Base-by-base conservation (phyloP, 163 green algal genomes). In the Smithsoniella earleae region DNA sequence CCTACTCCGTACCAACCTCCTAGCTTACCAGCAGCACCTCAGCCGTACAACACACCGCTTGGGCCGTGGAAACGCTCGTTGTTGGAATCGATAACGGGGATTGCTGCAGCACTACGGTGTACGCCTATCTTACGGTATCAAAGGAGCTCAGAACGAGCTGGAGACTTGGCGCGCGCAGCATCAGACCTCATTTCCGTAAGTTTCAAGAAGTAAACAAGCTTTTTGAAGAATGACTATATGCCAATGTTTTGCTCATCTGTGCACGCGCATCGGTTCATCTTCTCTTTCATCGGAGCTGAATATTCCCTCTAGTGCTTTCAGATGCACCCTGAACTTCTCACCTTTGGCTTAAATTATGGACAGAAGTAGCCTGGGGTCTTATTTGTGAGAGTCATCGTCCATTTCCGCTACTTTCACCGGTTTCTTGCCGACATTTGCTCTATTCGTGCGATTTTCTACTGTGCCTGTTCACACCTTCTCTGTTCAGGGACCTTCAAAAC, bases 51-150 rank as follows among this genome's bases (percentile, higher is more conserved):
- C 58, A 31, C 58, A 34, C 58, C 58, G 20, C 58, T 43, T 5
- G 58, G 58, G n/a, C 58, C 31, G n/a, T 69, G 20, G 58, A 33
- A 69, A 31, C 18, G 58, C 27, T 33, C 58, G 25, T 16, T 69
- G 16, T 30, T 36, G 6, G 58, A 69, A 5, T 30, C 58, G 25
- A 38, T 69, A 4, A 69, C 58, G 20, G 58, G 30, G 16, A 31
- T 69, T 16, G 20, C 58, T n/a, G 58, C 58, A 37, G 58, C 58
- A 31, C 58, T 69, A 31, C 58, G 58, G 5, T 69, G 58, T 33
- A 45, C 58, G 25, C 58, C 58, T 30, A 34, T 69, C n/a, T 22
- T 69, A 5, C 20, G 58, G 16, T 69, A 69, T 36, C 58, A 69
- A 34, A 30, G 58, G 27, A 31, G 58, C 6, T 69, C 58, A 4